phyloP scores from a whole-genome alignment of 768 basidiomycete species.

The Boletus reticuloceps region DNA sequence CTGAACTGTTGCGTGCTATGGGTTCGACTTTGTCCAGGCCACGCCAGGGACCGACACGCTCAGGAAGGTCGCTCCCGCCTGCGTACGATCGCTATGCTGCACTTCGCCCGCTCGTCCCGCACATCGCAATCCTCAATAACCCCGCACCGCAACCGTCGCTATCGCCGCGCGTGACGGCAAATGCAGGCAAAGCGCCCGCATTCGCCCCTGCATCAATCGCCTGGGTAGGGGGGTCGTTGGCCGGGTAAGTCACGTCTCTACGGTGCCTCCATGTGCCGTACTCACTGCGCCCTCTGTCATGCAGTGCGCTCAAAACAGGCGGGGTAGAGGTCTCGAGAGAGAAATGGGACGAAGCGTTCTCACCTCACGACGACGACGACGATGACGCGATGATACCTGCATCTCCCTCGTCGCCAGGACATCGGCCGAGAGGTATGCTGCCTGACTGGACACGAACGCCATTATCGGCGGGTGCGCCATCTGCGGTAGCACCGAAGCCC shows the following conservation, averaged over 20 bases:
- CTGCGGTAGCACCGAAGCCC: constrained; percentile 35
- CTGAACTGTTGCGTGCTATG: constrained; percentile 68
- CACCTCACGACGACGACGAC: constrained; percentile 39
- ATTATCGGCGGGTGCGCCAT: constrained; percentile 62
- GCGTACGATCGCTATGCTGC: constrained; percentile 72
- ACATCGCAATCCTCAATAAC: constrained; percentile 84
- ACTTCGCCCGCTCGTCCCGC: constrained; percentile 66
- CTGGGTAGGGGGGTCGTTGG: constrained; percentile 93
- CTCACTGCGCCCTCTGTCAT: not conserved
- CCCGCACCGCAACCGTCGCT: constrained; percentile 55
- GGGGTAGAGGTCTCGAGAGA: constrained; percentile 81
- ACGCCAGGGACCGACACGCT: constrained; percentile 34
- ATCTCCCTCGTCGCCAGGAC: constrained; percentile 20
- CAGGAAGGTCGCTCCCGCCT: constrained; percentile 42
- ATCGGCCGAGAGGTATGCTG: constrained; percentile 44
- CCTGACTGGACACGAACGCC: constrained; percentile 82
- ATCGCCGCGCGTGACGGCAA: constrained; percentile 51
- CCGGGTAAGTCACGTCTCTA: constrained; percentile 59
- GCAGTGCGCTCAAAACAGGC: constrained; percentile 81
- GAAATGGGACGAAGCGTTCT: constrained; percentile 76
- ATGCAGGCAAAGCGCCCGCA: constrained; percentile 83
- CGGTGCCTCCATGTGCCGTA: not conserved
- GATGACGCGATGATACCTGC: constrained; percentile 34
- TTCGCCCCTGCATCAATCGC: constrained; percentile 78
- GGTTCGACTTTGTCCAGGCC: constrained; percentile 36